Conservation (phyloP, 495 filamentous ascomycete species). For the Xylaria cubensis region DNA sequence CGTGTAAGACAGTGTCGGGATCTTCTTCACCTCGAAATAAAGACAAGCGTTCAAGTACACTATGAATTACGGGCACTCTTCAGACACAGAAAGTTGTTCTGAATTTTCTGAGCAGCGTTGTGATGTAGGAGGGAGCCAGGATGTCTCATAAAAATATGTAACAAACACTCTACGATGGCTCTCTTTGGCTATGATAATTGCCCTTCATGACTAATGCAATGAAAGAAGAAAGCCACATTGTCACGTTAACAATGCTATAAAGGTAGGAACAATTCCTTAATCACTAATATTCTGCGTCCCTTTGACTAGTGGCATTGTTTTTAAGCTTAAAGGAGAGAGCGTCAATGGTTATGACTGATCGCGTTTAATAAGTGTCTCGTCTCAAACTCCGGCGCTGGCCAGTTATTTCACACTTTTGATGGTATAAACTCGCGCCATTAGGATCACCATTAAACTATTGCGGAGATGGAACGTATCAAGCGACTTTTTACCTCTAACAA, state of each 20-base stretch:
- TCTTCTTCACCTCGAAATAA: not conserved
- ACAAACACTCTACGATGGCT: not conserved
- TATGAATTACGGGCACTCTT: not conserved
- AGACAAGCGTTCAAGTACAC: not conserved
- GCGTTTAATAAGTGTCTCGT: not conserved
- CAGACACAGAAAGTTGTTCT: not conserved
- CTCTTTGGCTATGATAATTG: not conserved
- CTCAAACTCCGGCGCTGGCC: not conserved
- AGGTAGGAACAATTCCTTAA: not conserved
- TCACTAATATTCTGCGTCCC: not conserved
- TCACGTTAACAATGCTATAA: not conserved
- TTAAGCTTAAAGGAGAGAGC: not conserved
- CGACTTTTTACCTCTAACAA: not conserved
- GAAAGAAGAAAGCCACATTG: not conserved
- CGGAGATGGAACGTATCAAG: constrained; percentile 8
- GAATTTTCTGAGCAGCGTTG: not conserved
- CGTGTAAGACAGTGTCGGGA: not conserved
- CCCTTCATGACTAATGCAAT: not conserved
- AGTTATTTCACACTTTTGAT: not conserved
- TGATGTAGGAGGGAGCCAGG: not conserved
- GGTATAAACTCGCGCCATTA: too few relatives aligned
- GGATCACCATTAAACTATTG: not conserved
- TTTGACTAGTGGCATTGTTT: not conserved
- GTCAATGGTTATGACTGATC: not conserved
- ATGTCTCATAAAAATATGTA: not conserved